Evolutionary conservation across 2,329 filamentous ascomycete species (phyloP).

Genomic region (Cercospora janseana): DNA sequence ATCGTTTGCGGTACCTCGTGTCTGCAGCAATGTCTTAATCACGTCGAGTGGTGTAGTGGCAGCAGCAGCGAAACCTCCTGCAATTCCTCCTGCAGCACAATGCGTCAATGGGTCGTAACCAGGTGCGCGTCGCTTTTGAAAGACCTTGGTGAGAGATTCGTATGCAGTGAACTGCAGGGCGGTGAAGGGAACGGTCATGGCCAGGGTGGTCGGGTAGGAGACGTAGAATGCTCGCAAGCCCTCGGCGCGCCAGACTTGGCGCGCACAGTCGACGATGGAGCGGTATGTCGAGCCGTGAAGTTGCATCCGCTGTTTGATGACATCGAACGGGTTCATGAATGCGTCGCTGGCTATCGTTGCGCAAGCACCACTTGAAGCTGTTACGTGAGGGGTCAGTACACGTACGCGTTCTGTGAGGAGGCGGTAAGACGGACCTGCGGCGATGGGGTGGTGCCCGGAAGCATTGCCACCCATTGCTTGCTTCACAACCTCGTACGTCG

Average conservation of each 20-base stretch:
- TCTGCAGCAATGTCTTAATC: slow-evolving; percentile 96
- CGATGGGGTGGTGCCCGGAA: slow-evolving; percentile 85
- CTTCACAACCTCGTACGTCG: slow-evolving; percentile 96
- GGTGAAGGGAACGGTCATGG: slow-evolving; percentile 98
- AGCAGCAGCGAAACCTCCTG: slow-evolving; percentile 88
- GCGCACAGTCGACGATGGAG: slow-evolving; percentile 82
- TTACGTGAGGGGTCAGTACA: slow-evolving; percentile 13
- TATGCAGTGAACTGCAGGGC: slow-evolving; percentile 97
- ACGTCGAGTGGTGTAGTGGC: slow-evolving; percentile 96
- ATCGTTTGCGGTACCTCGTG: slow-evolving; percentile 78
- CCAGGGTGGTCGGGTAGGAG: slow-evolving; percentile 94
- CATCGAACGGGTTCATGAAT: slow-evolving; percentile 99
- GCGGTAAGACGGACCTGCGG: slow-evolving; percentile 65
- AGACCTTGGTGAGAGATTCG: slow-evolving; percentile 88
- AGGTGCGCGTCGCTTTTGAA: slow-evolving; percentile 61
- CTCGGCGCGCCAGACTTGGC: slow-evolving; percentile 81
- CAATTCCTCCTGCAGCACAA: slow-evolving; percentile 86
- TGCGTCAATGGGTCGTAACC: slow-evolving; percentile 91
- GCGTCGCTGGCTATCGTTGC: slow-evolving; percentile 97
- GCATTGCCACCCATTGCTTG: slow-evolving; percentile 92
- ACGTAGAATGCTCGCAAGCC: slow-evolving; percentile 93
- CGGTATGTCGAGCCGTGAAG: slow-evolving; percentile 92
- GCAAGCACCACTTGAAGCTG: slow-evolving; percentile 87
- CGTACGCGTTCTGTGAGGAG: background rate
- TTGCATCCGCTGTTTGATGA: slow-evolving; percentile 99